Conservation (phyloP, 768 basidiomycete species). For the Leucosporidium scottii region DNA sequence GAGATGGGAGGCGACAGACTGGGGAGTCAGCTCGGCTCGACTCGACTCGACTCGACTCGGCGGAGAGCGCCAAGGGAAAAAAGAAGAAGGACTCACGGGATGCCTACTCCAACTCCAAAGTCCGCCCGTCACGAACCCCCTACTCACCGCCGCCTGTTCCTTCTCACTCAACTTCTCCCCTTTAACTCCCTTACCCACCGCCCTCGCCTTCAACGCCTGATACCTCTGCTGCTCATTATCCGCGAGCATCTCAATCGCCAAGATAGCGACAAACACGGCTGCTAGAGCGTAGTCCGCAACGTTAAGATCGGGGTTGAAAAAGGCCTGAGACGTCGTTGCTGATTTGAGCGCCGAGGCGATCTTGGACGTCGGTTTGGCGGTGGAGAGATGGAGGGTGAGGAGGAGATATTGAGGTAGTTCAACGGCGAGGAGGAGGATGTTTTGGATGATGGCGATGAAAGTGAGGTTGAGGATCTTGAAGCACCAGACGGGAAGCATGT, state of each 20-base stretch:
- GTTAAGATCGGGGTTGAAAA: conserved; percentile 47
- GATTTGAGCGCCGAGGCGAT: conserved; percentile 51
- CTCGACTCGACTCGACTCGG: no score
- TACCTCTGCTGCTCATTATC: conserved; percentile 77
- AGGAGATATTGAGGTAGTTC: conserved; percentile 42
- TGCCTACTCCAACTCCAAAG: conserved; percentile 83
- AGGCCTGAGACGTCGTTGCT: conserved; percentile 44
- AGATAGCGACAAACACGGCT: conserved; percentile 52
- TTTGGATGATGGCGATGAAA: conserved; percentile 60
- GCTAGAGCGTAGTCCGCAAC: conserved; percentile 60
- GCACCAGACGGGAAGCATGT: conserved; percentile 50
- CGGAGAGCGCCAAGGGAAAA: no score
- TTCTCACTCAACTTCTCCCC: conserved; percentile 54
- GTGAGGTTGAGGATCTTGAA: conserved; percentile 50
- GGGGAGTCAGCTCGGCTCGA: no score
- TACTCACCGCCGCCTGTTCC: conserved; percentile 54
- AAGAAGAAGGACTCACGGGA: conserved; percentile 47
- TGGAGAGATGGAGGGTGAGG: conserved; percentile 36
- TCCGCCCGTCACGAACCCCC: conserved; percentile 79
- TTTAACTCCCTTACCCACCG: conserved; percentile 41
- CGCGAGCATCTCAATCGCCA: conserved; percentile 69
- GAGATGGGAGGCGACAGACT: no score
- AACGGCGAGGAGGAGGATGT: conserved; percentile 67
- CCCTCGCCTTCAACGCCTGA: conserved; percentile 59
- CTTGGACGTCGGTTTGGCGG: conserved; percentile 53